Evolutionary conservation across 2,329 filamentous ascomycete genomes (phyloP).

Genomic region (Elsinoe australis): DNA sequence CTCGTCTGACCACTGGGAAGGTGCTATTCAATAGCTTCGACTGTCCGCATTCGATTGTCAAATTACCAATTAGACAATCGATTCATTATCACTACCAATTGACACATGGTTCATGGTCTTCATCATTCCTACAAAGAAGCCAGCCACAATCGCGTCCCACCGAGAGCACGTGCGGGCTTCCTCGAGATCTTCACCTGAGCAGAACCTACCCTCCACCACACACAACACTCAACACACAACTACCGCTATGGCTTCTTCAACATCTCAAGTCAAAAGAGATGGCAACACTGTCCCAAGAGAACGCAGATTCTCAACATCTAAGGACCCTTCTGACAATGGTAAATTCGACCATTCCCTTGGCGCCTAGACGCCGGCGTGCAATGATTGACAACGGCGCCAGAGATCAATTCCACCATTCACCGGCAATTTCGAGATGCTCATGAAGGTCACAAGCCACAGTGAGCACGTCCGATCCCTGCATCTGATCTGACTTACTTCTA

Average conservation of each 20-base stretch:
- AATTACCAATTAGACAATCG: too few relatives aligned
- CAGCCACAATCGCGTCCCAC: too few relatives aligned
- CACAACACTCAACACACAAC: neutral
- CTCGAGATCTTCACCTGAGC: too few relatives aligned
- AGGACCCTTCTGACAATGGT: constrained; percentile 42
- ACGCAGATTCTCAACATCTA: constrained; percentile 36
- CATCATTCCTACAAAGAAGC: too few relatives aligned
- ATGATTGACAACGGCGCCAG: constrained; percentile 39
- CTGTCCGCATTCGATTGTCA: too few relatives aligned
- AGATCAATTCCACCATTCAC: constrained; percentile 76
- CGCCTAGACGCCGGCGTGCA: neutral
- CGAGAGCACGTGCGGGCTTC: too few relatives aligned
- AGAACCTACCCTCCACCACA: too few relatives aligned
- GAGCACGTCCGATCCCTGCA: constrained; percentile 42
- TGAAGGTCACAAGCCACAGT: constrained; percentile 63
- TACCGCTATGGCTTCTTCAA: neutral
- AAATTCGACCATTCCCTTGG: constrained; percentile 22
- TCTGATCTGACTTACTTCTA: neutral
- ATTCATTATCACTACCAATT: too few relatives aligned
- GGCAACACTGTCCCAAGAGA: constrained; percentile 13
- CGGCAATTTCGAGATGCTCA: constrained; percentile 83
- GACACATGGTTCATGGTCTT: too few relatives aligned
- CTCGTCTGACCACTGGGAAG: too few relatives aligned
- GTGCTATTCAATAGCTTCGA: too few relatives aligned
- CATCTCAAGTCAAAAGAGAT: neutral